Conservation (phyloP, 352 stramenopile species). For the Pythium coloratum region DNA sequence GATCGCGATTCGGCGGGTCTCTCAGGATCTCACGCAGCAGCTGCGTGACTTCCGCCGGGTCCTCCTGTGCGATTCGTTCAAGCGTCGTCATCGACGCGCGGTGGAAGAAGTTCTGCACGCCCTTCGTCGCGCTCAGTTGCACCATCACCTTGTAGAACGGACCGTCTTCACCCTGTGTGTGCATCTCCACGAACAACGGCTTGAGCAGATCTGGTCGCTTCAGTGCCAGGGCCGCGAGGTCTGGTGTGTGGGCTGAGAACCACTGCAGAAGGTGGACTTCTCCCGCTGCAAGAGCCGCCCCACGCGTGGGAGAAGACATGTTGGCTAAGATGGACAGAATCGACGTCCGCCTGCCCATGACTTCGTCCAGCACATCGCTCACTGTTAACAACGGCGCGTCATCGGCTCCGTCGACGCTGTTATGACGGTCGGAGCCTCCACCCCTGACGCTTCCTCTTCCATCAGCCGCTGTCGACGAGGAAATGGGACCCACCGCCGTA, state of each 20-base stretch:
- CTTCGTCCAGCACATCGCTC: constrained; percentile 7
- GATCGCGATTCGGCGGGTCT: constrained; percentile 39
- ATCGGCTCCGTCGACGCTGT: neutral
- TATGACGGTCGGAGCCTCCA: neutral
- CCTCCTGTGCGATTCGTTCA: constrained; percentile 59
- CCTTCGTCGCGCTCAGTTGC: constrained; percentile 51
- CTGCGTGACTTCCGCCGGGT: constrained; percentile 46
- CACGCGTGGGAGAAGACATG: neutral
- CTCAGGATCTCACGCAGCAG: constrained; percentile 59
- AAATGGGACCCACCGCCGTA: neutral
- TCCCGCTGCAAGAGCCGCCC: neutral
- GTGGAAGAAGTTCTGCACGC: constrained; percentile 62
- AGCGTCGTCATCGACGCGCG: constrained; percentile 49
- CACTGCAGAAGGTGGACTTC: constrained; percentile 50
- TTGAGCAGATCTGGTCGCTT: constrained; percentile 57
- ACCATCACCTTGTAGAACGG: constrained; percentile 70
- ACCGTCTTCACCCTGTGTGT: constrained; percentile 44
- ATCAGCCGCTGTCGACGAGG: neutral
- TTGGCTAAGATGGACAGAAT: constrained; percentile 6
- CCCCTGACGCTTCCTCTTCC: neutral
- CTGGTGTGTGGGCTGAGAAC: constrained; percentile 53
- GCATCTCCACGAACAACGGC: constrained; percentile 64
- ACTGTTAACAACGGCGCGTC: neutral
- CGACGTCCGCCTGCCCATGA: neutral
- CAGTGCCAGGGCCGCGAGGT: constrained; percentile 55